phyloP scores from a whole-genome alignment of 225 moss, liverwort and hornwort genomes.

The Antitrichia curtipendula region DNA sequence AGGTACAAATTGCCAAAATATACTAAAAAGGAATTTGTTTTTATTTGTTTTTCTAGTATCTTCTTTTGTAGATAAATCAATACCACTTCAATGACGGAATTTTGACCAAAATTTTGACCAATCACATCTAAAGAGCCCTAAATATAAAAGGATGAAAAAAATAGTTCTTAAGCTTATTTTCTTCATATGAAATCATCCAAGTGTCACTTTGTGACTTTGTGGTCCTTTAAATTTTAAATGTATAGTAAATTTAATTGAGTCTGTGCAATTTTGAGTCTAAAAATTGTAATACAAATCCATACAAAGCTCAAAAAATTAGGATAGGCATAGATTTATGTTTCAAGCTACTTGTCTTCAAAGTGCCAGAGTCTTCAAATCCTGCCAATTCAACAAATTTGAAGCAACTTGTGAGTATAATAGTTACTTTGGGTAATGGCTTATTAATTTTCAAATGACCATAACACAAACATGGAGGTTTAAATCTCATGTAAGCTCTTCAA shows the following conservation, averaged over 20 bases:
- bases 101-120: too few relatives aligned
- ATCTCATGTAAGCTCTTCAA: neutral
- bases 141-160: too few relatives aligned
- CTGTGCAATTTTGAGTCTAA: fast-evolving
- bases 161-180: too few relatives aligned
- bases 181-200: too few relatives aligned
- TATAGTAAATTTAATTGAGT: neutral
- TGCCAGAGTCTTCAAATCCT: neutral
- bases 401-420: neutral
- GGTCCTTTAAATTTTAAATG: too few relatives aligned
- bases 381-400: neutral
- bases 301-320: neutral
- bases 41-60: too few relatives aligned
- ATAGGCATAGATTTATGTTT: neutral
- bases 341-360: neutral
- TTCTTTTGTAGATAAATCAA: too few relatives aligned
- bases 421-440: fast-evolving
- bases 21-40: too few relatives aligned
- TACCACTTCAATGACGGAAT: too few relatives aligned
- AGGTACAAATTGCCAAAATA: too few relatives aligned
- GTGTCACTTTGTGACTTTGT: too few relatives aligned
- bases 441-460: neutral
- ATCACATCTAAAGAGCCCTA: too few relatives aligned
- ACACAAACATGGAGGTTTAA: neutral
- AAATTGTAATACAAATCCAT: neutral